Evolutionary conservation across 257 asterid genomes (phyloP).

Genomic region (Voacanga thouarsii): DNA sequence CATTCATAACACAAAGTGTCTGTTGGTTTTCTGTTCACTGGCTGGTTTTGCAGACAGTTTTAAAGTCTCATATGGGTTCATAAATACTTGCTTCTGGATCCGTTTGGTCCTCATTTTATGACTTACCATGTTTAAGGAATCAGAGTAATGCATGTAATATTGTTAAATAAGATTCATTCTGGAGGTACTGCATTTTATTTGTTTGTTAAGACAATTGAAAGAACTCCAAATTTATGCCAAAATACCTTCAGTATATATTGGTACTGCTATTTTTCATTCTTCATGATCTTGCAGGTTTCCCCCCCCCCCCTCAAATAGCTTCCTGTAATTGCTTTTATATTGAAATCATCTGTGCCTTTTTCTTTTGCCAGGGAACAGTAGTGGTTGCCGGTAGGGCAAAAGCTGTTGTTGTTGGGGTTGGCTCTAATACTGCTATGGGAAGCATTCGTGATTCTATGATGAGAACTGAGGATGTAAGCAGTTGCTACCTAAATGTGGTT

Average conservation of each 20-base stretch:
- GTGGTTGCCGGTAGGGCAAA: slow-evolving; percentile 98
- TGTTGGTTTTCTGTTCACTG: not conserved
- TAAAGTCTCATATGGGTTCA: not conserved
- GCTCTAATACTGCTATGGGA: slow-evolving; percentile 99
- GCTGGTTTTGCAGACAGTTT: not conserved
- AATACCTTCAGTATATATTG: not conserved
- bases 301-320: not conserved
- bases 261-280: not conserved
- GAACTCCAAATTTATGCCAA: not conserved
- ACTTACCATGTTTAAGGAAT: not conserved
- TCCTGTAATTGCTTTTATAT: not conserved
- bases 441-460: slow-evolving; percentile 97
- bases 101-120: not conserved
- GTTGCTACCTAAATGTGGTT: not conserved
- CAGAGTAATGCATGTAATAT: not conserved
- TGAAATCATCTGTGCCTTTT: slow-evolving; percentile 8
- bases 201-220: not conserved
- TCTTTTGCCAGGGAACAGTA: slow-evolving; percentile 71
- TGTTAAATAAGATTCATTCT: not conserved
- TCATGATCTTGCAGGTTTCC: not conserved
- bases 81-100: not conserved
- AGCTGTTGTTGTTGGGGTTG: slow-evolving; percentile 88
- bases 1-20: not conserved
- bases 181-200: not conserved
- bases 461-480: slow-evolving; percentile 88